phyloP scores from a whole-genome alignment of 1,284 basidiomycete species.

The Cutaneotrichosporon arboriforme region DNA sequence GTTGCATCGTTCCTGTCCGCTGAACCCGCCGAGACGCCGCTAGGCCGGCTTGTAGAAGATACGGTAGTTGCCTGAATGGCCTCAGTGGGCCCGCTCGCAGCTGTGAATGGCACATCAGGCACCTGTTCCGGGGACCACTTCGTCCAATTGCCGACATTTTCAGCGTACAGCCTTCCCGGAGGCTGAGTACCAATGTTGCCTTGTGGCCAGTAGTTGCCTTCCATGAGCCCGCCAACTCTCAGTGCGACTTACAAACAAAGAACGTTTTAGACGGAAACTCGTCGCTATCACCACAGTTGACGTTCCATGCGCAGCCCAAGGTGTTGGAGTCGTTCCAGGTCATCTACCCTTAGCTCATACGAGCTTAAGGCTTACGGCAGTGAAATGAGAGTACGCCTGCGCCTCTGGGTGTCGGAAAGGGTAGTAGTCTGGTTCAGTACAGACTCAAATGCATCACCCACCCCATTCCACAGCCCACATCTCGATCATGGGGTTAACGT shows the following conservation, averaged over 20 bases:
- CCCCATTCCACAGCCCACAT: conserved; percentile 19
- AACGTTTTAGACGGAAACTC: conserved; percentile 11
- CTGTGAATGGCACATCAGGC: neutral
- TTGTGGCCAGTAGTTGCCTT: conserved; percentile 18
- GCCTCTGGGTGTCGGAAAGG: conserved; percentile 12
- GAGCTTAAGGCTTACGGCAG: conserved; percentile 3
- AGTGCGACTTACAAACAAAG: conserved; percentile 13
- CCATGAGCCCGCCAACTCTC: neutral
- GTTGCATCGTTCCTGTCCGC: too few relatives aligned
- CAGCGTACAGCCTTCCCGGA: conserved; percentile 7
- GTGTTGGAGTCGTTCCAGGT: conserved; percentile 12
- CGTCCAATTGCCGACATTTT: conserved; percentile 14
- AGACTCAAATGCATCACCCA: neutral
- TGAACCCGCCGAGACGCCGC: too few relatives aligned
- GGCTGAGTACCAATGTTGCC: conserved; percentile 12
- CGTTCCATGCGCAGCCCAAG: conserved; percentile 17
- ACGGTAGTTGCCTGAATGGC: too few relatives aligned
- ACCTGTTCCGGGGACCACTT: conserved; percentile 8
- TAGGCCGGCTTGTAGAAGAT: too few relatives aligned
- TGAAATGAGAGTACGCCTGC: conserved; percentile 14
- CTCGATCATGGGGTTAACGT: conserved; percentile 14
- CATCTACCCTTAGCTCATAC: conserved; percentile 7
- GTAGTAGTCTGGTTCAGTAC: conserved; percentile 13
- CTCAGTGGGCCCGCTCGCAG: neutral
- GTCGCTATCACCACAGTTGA: conserved; percentile 9